Evolutionary conservation across 2,329 filamentous ascomycete genomes (phyloP).

Genomic region (Zasmidium cellare): DNA sequence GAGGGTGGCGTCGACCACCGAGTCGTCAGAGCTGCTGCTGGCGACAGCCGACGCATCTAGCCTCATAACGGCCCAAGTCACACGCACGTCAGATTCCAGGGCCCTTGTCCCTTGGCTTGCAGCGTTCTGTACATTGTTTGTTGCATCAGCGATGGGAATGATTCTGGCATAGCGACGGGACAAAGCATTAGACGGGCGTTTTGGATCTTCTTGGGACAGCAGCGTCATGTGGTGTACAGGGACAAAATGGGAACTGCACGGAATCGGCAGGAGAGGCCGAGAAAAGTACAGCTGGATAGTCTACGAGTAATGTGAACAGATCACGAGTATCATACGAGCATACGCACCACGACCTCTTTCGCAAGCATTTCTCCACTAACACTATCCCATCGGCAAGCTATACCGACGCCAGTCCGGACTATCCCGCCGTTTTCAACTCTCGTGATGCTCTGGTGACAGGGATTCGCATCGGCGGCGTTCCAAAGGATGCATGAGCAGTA

Average conservation of each 20-base stretch:
- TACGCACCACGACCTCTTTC: not conserved
- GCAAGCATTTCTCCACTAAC: not conserved
- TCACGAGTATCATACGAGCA: not conserved
- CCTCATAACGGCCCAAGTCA: slow-evolving; percentile 18
- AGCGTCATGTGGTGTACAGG: slow-evolving; percentile 2
- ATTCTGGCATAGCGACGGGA: slow-evolving; percentile 9
- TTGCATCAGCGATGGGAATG: slow-evolving; percentile 15
- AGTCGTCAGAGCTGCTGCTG: slow-evolving; percentile 13
- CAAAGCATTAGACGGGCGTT: not conserved
- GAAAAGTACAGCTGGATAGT: not conserved
- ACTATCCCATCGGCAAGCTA: not conserved
- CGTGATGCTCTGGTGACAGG: not conserved
- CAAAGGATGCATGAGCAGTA: not conserved
- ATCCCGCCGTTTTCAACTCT: not conserved
- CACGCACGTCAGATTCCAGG: slow-evolving; percentile 3
- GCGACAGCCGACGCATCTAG: slow-evolving; percentile 15
- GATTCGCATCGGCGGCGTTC: not conserved
- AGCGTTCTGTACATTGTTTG: slow-evolving; percentile 15
- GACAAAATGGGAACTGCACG: slow-evolving; percentile 7
- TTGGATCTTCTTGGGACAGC: slow-evolving; percentile 1
- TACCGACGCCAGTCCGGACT: not conserved
- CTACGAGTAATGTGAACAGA: not conserved
- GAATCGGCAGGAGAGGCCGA: not conserved
- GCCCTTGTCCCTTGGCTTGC: slow-evolving; percentile 3
- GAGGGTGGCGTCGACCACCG: slow-evolving; percentile 1